Evolutionary conservation across 768 basidiomycete species (phyloP), one percentile per base, ranked within the genome.

Genomic region (Melanogaster broomeanus): DNA sequence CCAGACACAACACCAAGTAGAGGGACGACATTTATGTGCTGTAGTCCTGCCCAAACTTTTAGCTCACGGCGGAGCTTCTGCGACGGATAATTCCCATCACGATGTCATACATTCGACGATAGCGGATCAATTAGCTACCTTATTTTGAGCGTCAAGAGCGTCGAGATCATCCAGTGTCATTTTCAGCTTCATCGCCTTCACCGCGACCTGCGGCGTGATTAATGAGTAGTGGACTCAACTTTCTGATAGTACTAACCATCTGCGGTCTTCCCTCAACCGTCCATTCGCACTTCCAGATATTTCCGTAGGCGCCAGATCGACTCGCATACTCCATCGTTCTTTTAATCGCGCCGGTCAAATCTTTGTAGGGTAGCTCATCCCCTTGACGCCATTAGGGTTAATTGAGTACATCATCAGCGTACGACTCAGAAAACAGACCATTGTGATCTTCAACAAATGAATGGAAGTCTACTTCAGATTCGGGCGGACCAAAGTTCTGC

Each of bases 1-100:
- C 51, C 58, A 21, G 45, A 51, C 9, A 52, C 34, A 11, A 56
- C 45, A 6, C 65, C 62, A 19, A 44, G 50, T 11, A 65, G 52
- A 6, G 57, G 58, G 3, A 65, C 25, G 13, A 66, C 48, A 41
- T 65, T 65, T 4, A 3, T 6, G 38, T 39, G 19, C 18, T 18
- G 22, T 21, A 39, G 38, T 18, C 2, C 21, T 4, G 21, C 19
- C 38, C 38, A 22, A 19, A 39, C 19, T 6, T 12, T 19, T 16
- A 39, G 8, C 45, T 63, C 63, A 16, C 58, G 58, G 21, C 53
- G 50, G 10, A 64, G 48, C 11, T 39, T 39, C 38, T 39, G 38
- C 12, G 18, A 11, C 2, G 38, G 19, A 39, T 21, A 39, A 19
- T 39, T 12, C 38, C 6, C 11, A 19, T 35, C 34, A 35, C 6